Percentiles rank a stretch among this genome's conserved stretches.
These are phyloP conservation scores for Dianthus caryophyllus DNA, from an alignment of 148 eudicot genomes.

Conservation along the genomic window DNA sequence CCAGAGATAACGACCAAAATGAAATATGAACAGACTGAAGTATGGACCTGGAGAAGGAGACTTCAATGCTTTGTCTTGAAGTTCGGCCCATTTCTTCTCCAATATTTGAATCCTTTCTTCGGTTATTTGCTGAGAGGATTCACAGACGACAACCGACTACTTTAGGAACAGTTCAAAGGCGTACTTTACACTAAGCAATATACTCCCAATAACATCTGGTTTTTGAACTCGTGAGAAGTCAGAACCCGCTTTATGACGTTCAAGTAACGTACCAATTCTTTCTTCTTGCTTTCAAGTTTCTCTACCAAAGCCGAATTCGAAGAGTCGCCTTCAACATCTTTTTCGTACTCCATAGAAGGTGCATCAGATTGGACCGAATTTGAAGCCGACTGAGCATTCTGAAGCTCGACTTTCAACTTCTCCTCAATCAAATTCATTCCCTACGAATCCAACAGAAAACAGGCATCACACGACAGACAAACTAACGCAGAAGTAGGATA, in stretches of 20 bases:
- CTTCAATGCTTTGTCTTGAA: constrained; percentile 75
- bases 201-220: too few relatives aligned
- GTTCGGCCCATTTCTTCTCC: constrained; percentile 72
- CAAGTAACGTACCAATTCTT: constrained; percentile 56
- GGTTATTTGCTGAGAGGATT: constrained; percentile 38
- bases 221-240: too few relatives aligned
- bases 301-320: constrained; percentile 41
- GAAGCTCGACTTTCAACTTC: constrained; percentile 51
- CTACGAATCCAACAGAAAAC: constrained; percentile 29
- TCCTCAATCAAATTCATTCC: constrained; percentile 63
- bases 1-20: too few relatives aligned
- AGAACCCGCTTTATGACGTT: not conserved
- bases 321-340: constrained; percentile 37
- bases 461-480: not conserved
- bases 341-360: constrained; percentile 21
- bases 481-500: too few relatives aligned
- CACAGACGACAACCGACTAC: constrained; percentile 16
- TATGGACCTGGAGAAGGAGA: constrained; percentile 83
- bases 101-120: constrained; percentile 61
- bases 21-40: too few relatives aligned
- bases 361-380: constrained; percentile 28
- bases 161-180: constrained; percentile 1
- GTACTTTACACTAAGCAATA: too few relatives aligned
- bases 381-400: constrained; percentile 42
- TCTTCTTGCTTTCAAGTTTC: constrained; percentile 74